A percentile compares a stretch with the other conserved stretches of the same genome.
phyloP scores from a whole-genome alignment of 768 basidiomycete species.

The Piloderma croceum region DNA sequence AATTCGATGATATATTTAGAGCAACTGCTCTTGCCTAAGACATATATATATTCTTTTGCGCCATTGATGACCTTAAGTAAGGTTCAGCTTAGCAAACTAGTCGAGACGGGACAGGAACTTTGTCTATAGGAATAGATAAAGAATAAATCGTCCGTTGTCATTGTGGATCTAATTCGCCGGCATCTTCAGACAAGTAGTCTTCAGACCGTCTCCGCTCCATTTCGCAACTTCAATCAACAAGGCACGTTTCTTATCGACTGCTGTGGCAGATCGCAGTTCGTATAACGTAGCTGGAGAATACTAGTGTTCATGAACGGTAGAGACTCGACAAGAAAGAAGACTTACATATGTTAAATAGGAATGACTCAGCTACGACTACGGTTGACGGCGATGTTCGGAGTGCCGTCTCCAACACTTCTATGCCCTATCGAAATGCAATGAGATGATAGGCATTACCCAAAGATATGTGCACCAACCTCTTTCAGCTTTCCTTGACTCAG shows the following conservation, averaged over 20 bases:
- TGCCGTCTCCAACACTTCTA: conserved; percentile 60
- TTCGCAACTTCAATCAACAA: conserved; percentile 72
- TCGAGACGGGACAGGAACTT: too few species aligned
- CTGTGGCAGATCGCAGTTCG: conserved; percentile 68
- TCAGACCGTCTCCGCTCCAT: conserved; percentile 83
- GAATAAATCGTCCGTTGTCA: too few species aligned
- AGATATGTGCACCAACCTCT: conserved; percentile 44
- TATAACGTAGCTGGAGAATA: conserved; percentile 64
- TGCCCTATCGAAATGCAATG: conserved; percentile 42
- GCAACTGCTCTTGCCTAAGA: too few species aligned
- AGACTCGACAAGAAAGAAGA: conserved; percentile 2
- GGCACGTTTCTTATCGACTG: conserved; percentile 70
- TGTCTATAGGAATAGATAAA: too few species aligned
- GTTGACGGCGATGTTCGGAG: conserved; percentile 61
- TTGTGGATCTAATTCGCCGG: conserved; percentile 49
- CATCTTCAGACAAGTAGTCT: conserved; percentile 74
- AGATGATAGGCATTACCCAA: not conserved
- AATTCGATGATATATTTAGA: not conserved
- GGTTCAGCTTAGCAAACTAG: too few species aligned
- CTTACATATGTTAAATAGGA: conserved; percentile 81
- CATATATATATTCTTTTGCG: too few species aligned
- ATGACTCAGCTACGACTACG: conserved; percentile 74
- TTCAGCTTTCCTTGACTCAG: conserved; percentile 66
- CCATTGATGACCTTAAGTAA: too few species aligned
- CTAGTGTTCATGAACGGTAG: not conserved